Evolutionary conservation across 805 yeast species (phyloP), one percentile per base, ranked within the genome.

Genomic region (Zygoascus biomembranicola): DNA sequence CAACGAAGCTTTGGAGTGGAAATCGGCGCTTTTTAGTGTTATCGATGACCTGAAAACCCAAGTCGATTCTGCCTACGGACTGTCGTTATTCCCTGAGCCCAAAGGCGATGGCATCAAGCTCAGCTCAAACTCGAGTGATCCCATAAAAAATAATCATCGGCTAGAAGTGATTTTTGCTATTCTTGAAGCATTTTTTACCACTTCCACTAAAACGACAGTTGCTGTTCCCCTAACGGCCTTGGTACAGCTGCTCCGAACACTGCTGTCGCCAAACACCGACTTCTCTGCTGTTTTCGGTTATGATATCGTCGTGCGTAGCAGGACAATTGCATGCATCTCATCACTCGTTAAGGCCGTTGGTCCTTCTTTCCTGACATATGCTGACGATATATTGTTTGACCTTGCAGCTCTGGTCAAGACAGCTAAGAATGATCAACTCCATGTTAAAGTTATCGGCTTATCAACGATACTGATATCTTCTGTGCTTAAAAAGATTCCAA

Each of bases 161-260:
- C 8, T 57, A 19, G 14, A 51, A 3, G 52, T 52, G 2, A 50
- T 61, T 23, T 49, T 59, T 32, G 19, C 20, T 4, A 54, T 84
- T 52, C 51, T 85, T 57, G 58, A 65, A 54, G 68, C 77, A 1
- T 78, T 77, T 54, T 63, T 81, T 35, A 67, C 75, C 2, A 70
- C 79, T 8, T 77, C 80, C 26, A 81, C 89, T 1, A 79, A 77
- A 43, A 75, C 72, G 59, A 71, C 81, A 11, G 75, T 82, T 8
- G 72, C 75, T 56, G 74, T 86, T 8, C 94, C 95, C 2, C 57
- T 87, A 13, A 90, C 92, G 0, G 61, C 69, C 46, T 63, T 85
- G 2, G 63, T 84, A 5, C 64, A 72, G 8, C 55, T 83, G 49
- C 70, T 75, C 20, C 31, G 26, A 32, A 28, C 39, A 11, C 26